A percentile compares a stretch with the other conserved stretches of the same genome.
phyloP scores from a whole-genome alignment of 1,284 basidiomycete species.

The Ganoderma sp. region DNA sequence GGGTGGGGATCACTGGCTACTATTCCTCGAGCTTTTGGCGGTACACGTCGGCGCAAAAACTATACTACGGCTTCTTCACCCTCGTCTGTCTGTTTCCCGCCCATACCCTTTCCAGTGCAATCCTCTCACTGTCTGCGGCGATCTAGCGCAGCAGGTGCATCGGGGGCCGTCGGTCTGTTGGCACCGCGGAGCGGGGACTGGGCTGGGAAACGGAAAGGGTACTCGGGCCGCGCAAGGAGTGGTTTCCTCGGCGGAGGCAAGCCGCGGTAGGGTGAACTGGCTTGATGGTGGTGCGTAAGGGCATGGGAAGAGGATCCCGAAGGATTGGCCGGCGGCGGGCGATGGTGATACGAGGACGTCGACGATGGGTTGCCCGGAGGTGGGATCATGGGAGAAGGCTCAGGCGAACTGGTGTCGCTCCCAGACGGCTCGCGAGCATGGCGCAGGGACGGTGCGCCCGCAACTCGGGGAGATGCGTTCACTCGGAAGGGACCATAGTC shows the following conservation, averaged over 20 bases:
- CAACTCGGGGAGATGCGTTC: not conserved
- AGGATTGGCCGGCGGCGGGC: not conserved
- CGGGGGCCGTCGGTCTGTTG: slow-evolving; percentile 33
- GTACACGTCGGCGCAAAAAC: slow-evolving; percentile 64
- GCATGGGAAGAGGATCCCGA: not conserved
- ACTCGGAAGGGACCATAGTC: not conserved
- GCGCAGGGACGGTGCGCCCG: not conserved
- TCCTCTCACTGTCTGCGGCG: slow-evolving; percentile 27
- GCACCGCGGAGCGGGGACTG: slow-evolving; percentile 18
- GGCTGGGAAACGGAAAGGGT: slow-evolving; percentile 21
- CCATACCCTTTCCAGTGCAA: slow-evolving; percentile 70
- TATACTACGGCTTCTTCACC: slow-evolving; percentile 46
- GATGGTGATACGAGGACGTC: not conserved
- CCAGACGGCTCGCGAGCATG: slow-evolving; percentile 30
- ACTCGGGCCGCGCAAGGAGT: slow-evolving; percentile 36
- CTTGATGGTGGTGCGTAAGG: slow-evolving; percentile 15
- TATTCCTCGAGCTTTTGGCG: slow-evolving; percentile 49
- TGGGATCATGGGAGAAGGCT: slow-evolving; percentile 9
- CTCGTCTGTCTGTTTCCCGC: slow-evolving; percentile 51
- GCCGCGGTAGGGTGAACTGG: slow-evolving; percentile 19
- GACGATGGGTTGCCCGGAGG: slow-evolving; percentile 19
- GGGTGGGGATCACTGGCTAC: too few species aligned
- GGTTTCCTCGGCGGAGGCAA: slow-evolving; percentile 34
- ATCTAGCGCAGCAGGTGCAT: slow-evolving; percentile 35
- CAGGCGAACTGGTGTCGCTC: slow-evolving; percentile 30